phyloP scores from a whole-genome alignment of 345 rosid species.

The Gossypium stocksii region DNA sequence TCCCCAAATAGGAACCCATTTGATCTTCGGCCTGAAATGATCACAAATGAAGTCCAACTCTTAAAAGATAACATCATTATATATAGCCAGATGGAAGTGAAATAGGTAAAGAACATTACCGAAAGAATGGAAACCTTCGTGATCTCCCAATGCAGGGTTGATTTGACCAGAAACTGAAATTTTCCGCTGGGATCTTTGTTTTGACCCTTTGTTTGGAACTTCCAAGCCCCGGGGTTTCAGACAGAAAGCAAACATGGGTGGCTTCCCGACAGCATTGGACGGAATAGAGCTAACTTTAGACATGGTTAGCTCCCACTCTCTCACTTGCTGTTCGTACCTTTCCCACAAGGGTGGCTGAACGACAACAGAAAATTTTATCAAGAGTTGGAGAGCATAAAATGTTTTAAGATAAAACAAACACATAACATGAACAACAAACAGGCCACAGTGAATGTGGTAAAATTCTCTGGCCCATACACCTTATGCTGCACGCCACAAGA shows the following conservation, averaged over 20 bases:
- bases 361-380: background rate
- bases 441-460: too few relatives aligned
- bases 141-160: constrained; percentile 38
- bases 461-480: too few relatives aligned
- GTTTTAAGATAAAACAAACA: too few relatives aligned
- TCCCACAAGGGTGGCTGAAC: background rate
- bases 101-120: background rate
- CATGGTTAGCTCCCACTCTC: constrained; percentile 69
- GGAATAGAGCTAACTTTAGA: constrained; percentile 30
- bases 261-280: background rate
- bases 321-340: background rate
- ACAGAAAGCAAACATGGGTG: constrained; percentile 30
- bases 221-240: constrained; percentile 96
- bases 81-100: background rate
- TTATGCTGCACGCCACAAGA: too few relatives aligned
- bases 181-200: constrained; percentile 33
- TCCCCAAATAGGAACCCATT: constrained; percentile 64
- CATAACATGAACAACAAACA: too few relatives aligned
- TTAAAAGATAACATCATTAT: too few relatives aligned
- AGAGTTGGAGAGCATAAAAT: too few relatives aligned
- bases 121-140: constrained; percentile 27
- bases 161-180: background rate
- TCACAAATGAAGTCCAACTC: constrained; percentile 3
- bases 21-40: constrained; percentile 62
- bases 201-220: constrained; percentile 79